These are phyloP conservation scores for Torulaspora gathmanii DNA, from an alignment of 805 yeast genomes.

Conservation along the genomic window DNA sequence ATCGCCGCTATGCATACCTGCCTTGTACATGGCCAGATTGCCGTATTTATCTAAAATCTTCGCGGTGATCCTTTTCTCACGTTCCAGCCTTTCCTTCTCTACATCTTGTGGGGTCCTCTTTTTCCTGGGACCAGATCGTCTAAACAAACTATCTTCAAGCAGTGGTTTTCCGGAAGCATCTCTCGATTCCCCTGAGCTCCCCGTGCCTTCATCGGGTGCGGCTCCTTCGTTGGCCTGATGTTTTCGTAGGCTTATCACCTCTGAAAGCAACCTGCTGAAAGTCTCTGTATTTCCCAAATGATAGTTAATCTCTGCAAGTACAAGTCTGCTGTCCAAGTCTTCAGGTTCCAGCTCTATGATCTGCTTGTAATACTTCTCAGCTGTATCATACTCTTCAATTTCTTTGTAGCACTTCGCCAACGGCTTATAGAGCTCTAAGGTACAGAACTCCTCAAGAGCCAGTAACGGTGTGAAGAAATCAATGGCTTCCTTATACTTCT, in stretches of 20 bases:
- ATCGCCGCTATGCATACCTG: conserved; percentile 47
- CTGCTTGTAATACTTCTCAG: conserved; percentile 53
- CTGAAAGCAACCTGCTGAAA: conserved; percentile 51
- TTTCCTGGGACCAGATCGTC: conserved; percentile 26
- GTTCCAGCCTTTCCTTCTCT: conserved; percentile 45
- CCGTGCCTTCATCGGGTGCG: conserved; percentile 9
- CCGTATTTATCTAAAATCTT: conserved; percentile 53
- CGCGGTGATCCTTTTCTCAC: conserved; percentile 55
- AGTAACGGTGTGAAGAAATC: conserved; percentile 57
- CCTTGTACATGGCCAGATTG: conserved; percentile 49
- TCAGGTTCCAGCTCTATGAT: conserved; percentile 54
- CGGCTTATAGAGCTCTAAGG: conserved; percentile 44
- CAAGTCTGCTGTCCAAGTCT: conserved; percentile 67
- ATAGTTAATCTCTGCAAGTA: conserved; percentile 77
- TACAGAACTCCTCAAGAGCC: conserved; percentile 48
- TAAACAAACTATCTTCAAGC: conserved; percentile 32
- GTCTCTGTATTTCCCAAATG: conserved; percentile 55
- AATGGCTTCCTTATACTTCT: conserved; percentile 71
- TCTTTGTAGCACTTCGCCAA: conserved; percentile 77
- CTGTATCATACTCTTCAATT: conserved; percentile 61
- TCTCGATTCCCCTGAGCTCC: conserved; percentile 8
- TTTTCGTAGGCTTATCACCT: conserved; percentile 45
- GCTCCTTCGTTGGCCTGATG: conserved; percentile 26
- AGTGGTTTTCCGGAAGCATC: conserved; percentile 29
- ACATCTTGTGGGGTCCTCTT: conserved; percentile 35